Evolutionary conservation across 2,329 filamentous ascomycete genomes (phyloP).

Genomic region (Ampelomyces quisqualis): DNA sequence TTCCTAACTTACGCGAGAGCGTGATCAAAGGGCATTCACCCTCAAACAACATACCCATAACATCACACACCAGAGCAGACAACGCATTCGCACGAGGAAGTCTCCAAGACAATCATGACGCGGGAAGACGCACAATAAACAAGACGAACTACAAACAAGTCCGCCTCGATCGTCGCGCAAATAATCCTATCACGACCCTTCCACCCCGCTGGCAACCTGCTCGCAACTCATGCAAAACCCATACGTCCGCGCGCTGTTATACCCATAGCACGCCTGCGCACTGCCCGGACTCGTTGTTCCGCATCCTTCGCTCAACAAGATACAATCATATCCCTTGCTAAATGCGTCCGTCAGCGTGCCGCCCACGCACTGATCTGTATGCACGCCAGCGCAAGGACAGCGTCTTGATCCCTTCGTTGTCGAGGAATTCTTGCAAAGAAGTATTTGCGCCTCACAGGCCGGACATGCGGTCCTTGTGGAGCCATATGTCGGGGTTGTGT

Average conservation of each 20-base stretch:
- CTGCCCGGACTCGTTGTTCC: constrained; percentile 45
- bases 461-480: constrained; percentile 48
- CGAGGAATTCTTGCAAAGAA: constrained; percentile 41
- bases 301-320: constrained; percentile 46
- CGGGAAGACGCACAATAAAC: too few species aligned
- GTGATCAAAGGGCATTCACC: too few species aligned
- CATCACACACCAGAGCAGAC: too few species aligned
- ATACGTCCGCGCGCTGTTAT: constrained; percentile 45
- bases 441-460: constrained; percentile 44
- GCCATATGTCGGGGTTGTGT: constrained; percentile 26
- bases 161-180: too few species aligned
- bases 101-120: too few species aligned
- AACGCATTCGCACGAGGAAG: too few species aligned
- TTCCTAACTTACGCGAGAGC: too few species aligned
- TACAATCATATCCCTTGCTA: constrained; percentile 47
- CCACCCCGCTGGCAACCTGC: constrained; percentile 31
- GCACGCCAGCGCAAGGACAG: constrained; percentile 47
- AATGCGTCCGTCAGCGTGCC: constrained; percentile 47
- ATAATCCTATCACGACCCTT: too few species aligned
- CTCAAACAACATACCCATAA: too few species aligned
- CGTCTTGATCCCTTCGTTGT: constrained; percentile 44
- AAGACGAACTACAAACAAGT: too few species aligned
- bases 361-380: constrained; percentile 49
- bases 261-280: constrained; percentile 45
- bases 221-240: constrained; percentile 44